phyloP scores from a whole-genome alignment of 1,284 basidiomycete genomes.

The Fomitopsis schrenkii region DNA sequence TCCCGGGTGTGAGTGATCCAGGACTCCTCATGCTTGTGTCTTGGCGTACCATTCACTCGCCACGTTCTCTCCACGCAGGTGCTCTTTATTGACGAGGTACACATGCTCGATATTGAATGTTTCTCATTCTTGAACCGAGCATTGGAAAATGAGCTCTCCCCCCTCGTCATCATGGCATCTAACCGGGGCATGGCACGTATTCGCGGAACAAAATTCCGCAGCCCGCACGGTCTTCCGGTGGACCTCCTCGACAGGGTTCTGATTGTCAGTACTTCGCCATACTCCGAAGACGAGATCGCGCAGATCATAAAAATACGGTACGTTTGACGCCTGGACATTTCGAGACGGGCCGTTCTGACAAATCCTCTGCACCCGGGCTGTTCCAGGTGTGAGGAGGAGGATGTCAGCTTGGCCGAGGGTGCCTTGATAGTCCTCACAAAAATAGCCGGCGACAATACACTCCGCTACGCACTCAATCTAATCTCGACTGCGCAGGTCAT shows the following conservation, averaged over 20 bases:
- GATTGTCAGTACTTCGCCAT: conserved; percentile 94
- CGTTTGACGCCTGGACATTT: conserved; percentile 15
- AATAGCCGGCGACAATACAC: conserved; percentile 84
- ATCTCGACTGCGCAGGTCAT: conserved; percentile 89
- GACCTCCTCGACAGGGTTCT: conserved; percentile 94
- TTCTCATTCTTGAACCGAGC: conserved; percentile 98
- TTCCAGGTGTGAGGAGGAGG: conserved; percentile 89
- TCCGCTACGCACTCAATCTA: conserved; percentile 89
- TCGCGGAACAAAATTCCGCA: conserved; percentile 91
- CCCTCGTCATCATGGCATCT: conserved; percentile 97
- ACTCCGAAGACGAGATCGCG: conserved; percentile 79
- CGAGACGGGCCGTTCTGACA: neutral
- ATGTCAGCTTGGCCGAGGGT: conserved; percentile 79
- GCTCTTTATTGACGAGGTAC: conserved; percentile 92
- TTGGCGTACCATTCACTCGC: neutral
- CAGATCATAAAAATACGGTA: conserved; percentile 92
- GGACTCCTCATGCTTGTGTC: conserved; percentile 1
- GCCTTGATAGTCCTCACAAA: conserved; percentile 78
- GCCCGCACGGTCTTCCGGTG: conserved; percentile 92
- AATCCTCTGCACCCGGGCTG: neutral
- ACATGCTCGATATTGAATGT: conserved; percentile 99
- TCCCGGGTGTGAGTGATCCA: conserved; percentile 80
- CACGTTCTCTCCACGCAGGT: conserved; percentile 44
- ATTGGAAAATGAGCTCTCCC: conserved; percentile 89
- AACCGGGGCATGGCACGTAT: conserved; percentile 95